Evolutionary conservation across 2,329 filamentous ascomycete species (phyloP), one percentile per base, ranked within the genome.

Genomic region (Stachybotrys chlorohalonatus): DNA sequence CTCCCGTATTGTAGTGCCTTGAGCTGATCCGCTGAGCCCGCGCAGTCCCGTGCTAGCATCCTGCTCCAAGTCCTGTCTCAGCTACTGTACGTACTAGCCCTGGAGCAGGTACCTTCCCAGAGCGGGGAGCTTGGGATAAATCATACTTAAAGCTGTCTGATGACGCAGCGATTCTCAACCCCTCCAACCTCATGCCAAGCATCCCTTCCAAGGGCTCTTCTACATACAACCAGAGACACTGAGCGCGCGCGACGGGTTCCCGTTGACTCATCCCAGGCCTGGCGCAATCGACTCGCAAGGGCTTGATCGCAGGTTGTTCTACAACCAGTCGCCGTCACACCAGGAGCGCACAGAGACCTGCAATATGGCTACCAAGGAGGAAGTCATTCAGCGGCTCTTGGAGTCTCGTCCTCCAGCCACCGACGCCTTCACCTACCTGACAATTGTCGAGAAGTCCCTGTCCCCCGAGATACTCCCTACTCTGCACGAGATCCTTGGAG

Each of bases 341-440:
- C 4, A 24, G 24, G 24, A 24, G 24, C 24, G 39, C 39, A 3
- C 5, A 45, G n/a, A n/a, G 39, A 11, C n/a, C 39, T 45, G 39
- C 39, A 45, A 16, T 7, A 47, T 47, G 46, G 46, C 46, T 47
- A 24, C 69, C 53, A 66, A 69, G 32, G 67, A 73, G 39, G 70
- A 73, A 57, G 69, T 73, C 55, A 68, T 78, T 52, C 65, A 72
- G 63, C 73, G 76, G 36, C 74, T 81, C 56, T 66, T 70, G 50
- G 76, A 80, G 59, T 75, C 76, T 48, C 71, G 72, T 31, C 78
- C 78, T 7, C 78, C 78, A 3, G 74, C 75, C 17, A 79, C 76
- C 45, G 88, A 93, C 66, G 79, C 81, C 58, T 81, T 91, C 64
- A 90, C 87, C 24, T 93, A 91, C 68, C 79, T 92, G 54, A 90